Conservation (phyloP, 2,329 filamentous ascomycete species). For the Xenoacremonium recifei region DNA sequence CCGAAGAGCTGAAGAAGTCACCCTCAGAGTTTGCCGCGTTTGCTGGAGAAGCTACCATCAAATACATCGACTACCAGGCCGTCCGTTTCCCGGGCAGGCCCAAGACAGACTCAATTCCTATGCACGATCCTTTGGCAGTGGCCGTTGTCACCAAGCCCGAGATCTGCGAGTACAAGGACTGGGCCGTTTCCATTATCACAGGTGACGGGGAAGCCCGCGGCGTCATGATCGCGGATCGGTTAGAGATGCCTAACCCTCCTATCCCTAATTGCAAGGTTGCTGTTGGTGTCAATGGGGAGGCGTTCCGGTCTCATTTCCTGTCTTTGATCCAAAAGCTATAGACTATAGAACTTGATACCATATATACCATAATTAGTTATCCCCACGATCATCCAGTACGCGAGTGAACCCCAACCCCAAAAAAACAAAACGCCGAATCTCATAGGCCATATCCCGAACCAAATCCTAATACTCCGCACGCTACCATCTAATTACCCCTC, state of each 20-base stretch:
- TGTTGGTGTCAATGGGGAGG: conserved; percentile 6
- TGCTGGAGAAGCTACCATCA: conserved; percentile 6
- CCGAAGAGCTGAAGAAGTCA: conserved; percentile 4
- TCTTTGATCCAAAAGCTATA: too few relatives aligned
- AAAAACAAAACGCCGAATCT: too few relatives aligned
- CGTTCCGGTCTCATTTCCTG: too few relatives aligned
- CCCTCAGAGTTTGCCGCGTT: conserved; percentile 8
- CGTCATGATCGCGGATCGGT: conserved; percentile 8
- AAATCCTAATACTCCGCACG: too few relatives aligned
- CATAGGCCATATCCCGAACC: too few relatives aligned
- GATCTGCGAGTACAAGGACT: conserved; percentile 7
- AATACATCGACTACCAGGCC: conserved; percentile 8
- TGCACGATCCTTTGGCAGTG: conserved; percentile 10
- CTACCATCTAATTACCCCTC: too few relatives aligned
- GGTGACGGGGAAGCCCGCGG: conserved; percentile 7
- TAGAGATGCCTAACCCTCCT: conserved; percentile 5
- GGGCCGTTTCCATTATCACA: conserved; percentile 7
- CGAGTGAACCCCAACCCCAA: too few relatives aligned
- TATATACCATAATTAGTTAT: too few relatives aligned
- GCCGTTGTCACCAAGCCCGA: conserved; percentile 7
- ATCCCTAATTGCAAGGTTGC: conserved; percentile 8
- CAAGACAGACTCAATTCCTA: conserved; percentile 6
- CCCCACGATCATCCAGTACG: too few relatives aligned
- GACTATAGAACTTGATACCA: too few relatives aligned
- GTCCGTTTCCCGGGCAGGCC: conserved; percentile 9